These are phyloP conservation scores for Xerocomellus dryophilus DNA, from an alignment of 768 basidiomycete genomes.

Conservation along the genomic window DNA sequence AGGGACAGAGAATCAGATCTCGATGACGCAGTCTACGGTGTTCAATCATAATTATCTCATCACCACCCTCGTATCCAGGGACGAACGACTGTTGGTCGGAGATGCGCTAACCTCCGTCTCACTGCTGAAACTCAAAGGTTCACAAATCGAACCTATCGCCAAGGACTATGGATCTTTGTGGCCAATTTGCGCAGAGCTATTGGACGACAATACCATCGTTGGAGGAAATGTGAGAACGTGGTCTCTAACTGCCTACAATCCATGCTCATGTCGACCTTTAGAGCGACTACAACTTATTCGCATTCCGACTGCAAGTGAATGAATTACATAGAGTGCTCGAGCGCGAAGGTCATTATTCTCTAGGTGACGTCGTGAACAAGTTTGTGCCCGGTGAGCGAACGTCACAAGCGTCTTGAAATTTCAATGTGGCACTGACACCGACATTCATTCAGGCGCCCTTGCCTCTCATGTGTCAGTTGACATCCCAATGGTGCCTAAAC, in stretches of 20 bases:
- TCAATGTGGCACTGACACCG: not conserved
- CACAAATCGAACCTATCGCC: conserved; percentile 52
- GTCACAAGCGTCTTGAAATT: not conserved
- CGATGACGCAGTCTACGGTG: conserved; percentile 40
- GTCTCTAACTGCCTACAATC: not conserved
- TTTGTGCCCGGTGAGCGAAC: conserved; percentile 57
- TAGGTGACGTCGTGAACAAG: conserved; percentile 76
- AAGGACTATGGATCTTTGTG: conserved; percentile 75
- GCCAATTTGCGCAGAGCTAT: conserved; percentile 63
- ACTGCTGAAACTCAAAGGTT: conserved; percentile 50
- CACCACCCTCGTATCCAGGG: conserved; percentile 57
- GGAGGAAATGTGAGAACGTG: conserved; percentile 65
- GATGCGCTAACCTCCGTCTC: conserved; percentile 82
- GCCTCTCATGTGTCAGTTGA: conserved; percentile 40
- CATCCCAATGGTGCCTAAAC: conserved; percentile 48
- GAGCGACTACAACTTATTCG: conserved; percentile 66
- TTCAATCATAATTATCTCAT: conserved; percentile 88
- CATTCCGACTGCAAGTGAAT: conserved; percentile 50
- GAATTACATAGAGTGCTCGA: conserved; percentile 49
- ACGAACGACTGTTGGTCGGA: conserved; percentile 60
- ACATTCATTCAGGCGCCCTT: conserved; percentile 54
- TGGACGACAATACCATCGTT: conserved; percentile 55
- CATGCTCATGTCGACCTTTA: conserved; percentile 30
- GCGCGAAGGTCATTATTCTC: conserved; percentile 64
- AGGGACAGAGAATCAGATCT: conserved; percentile 30